Conservation (phyloP, 768 basidiomycete species). For the Rhodocollybia butyracea region DNA sequence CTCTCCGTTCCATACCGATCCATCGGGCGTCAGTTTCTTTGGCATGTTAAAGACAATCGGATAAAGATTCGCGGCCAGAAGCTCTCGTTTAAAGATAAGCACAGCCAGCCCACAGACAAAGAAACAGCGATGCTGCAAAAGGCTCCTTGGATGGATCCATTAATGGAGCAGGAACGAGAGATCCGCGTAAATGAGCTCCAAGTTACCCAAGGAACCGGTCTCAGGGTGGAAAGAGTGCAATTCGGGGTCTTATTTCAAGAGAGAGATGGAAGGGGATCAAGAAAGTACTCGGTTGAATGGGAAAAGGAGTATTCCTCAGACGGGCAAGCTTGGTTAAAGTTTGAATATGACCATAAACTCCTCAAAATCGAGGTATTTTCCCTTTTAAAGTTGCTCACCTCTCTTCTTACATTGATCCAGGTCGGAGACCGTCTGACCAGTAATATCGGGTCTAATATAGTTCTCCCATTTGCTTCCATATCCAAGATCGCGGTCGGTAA, state of each 20-base stretch:
- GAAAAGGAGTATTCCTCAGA: slow-evolving; percentile 44
- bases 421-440: slow-evolving; percentile 57
- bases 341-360: slow-evolving; percentile 68
- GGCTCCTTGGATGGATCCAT: slow-evolving; percentile 53
- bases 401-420: slow-evolving; percentile 28
- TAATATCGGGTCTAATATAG: slow-evolving; percentile 44
- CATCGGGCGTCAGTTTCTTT: slow-evolving; percentile 45
- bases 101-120: slow-evolving; percentile 9
- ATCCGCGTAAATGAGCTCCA: slow-evolving; percentile 41
- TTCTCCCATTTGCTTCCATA: slow-evolving; percentile 56
- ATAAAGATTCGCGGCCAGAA: slow-evolving; percentile 39
- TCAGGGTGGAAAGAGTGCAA: slow-evolving; percentile 63
- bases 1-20: slow-evolving; percentile 35
- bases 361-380: slow-evolving; percentile 55
- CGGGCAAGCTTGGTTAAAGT: slow-evolving; percentile 50
- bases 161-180: slow-evolving; percentile 47
- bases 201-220: slow-evolving; percentile 25
- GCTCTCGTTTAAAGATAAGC: slow-evolving; percentile 30
- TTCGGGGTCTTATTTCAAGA: slow-evolving; percentile 57
- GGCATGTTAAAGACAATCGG: slow-evolving; percentile 34
- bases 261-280: slow-evolving; percentile 23
- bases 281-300: slow-evolving; percentile 68
- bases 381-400: not conserved
- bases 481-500: slow-evolving; percentile 57
- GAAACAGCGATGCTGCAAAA: slow-evolving; percentile 41